These are phyloP conservation scores for Stachybotrys chlorohalonatus DNA, from an alignment of 2,329 filamentous ascomycete genomes.

Conservation along the genomic window DNA sequence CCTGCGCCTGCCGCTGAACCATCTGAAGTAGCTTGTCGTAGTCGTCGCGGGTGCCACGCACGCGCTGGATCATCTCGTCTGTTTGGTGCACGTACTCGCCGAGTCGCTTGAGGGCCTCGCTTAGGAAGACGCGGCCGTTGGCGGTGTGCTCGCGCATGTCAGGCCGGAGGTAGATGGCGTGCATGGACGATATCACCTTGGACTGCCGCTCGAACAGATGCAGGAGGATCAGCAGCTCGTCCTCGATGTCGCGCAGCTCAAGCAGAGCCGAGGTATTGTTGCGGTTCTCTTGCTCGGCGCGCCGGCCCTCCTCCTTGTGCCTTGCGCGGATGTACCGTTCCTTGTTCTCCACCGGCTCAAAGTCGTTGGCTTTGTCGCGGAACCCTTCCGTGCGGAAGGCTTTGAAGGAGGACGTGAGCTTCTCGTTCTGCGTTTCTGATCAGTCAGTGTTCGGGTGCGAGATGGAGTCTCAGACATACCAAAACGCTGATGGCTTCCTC, in stretches of 20 bases:
- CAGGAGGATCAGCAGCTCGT: slow-evolving; percentile 49
- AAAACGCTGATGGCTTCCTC: slow-evolving; percentile 57
- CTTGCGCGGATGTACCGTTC: slow-evolving; percentile 26
- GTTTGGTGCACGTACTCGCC: slow-evolving; percentile 46
- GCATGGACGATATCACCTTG: slow-evolving; percentile 38
- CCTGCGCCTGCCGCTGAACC: slow-evolving; percentile 57
- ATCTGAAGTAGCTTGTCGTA: slow-evolving; percentile 59
- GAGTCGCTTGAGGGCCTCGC: slow-evolving; percentile 41
- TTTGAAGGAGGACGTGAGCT: slow-evolving; percentile 54
- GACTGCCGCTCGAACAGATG: slow-evolving; percentile 51
- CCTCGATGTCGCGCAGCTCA: slow-evolving; percentile 55
- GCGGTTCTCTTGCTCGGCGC: slow-evolving; percentile 48
- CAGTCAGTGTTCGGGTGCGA: neutral
- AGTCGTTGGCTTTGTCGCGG: slow-evolving; percentile 30
- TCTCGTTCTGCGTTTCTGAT: slow-evolving; percentile 38
- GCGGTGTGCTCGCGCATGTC: slow-evolving; percentile 30
- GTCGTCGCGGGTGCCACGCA: slow-evolving; percentile 48
- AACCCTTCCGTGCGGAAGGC: slow-evolving; percentile 51
- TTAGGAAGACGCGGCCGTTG: slow-evolving; percentile 41
- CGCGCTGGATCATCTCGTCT: slow-evolving; percentile 48
- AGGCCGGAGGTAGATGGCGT: slow-evolving; percentile 29
- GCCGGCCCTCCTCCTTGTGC: slow-evolving; percentile 28
- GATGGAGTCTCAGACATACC: slow-evolving; percentile 22
- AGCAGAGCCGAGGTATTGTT: slow-evolving; percentile 54
- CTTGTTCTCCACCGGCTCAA: slow-evolving; percentile 31